phyloP scores from a whole-genome alignment of 805 yeast species.

The Wickerhamomyces mucosus region DNA sequence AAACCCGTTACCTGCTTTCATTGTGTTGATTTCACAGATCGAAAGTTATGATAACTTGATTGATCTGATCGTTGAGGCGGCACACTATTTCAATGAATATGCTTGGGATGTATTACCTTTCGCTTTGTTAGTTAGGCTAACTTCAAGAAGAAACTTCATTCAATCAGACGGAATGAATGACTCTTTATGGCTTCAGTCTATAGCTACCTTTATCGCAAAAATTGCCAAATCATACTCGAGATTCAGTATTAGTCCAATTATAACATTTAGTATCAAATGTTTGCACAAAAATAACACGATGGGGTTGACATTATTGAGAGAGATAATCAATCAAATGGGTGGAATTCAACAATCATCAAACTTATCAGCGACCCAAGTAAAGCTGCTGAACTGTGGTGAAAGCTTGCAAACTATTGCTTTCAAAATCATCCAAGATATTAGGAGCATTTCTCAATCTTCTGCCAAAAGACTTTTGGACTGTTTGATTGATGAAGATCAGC shows the following conservation, averaged over 20 bases:
- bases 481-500: slow-evolving; percentile 32
- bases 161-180: slow-evolving; percentile 78
- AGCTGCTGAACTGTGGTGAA: slow-evolving; percentile 54
- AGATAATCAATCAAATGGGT: slow-evolving; percentile 61
- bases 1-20: slow-evolving; percentile 72
- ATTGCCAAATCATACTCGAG: slow-evolving; percentile 42
- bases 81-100: slow-evolving; percentile 61
- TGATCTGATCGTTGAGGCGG: slow-evolving; percentile 67
- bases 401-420: slow-evolving; percentile 48
- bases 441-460: slow-evolving; percentile 38
- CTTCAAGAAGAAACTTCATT: slow-evolving; percentile 54
- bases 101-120: slow-evolving; percentile 83
- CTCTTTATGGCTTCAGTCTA: slow-evolving; percentile 76
- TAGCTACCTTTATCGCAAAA: slow-evolving; percentile 71
- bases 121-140: slow-evolving; percentile 60
- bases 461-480: slow-evolving; percentile 40
- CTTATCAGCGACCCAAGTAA: slow-evolving; percentile 54
- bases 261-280: slow-evolving; percentile 51
- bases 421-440: slow-evolving; percentile 39
- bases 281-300: slow-evolving; percentile 43
- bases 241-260: slow-evolving; percentile 55
- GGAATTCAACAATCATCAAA: slow-evolving; percentile 69
- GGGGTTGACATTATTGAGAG: slow-evolving; percentile 56
- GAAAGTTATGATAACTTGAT: slow-evolving; percentile 89
- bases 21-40: slow-evolving; percentile 65